Conservation (phyloP, 192 early-diverging fungal species). For the Coemansia aciculifera region DNA sequence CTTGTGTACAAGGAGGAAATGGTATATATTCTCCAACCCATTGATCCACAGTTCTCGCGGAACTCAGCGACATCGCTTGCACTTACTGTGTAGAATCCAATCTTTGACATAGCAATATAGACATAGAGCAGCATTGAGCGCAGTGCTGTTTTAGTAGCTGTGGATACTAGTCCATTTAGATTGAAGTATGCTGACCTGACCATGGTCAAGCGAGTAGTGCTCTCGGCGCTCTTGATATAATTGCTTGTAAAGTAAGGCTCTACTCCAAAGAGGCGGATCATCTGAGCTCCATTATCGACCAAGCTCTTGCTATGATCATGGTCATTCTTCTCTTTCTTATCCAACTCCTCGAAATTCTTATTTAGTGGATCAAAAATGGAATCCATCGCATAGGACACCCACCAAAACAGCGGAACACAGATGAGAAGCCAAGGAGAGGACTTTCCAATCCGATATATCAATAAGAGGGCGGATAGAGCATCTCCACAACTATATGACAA, state of each 20-base stretch:
- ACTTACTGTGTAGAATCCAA: neutral
- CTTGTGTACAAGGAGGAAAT: neutral
- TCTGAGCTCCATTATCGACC: conserved; percentile 22
- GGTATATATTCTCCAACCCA: neutral
- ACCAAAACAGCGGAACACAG: neutral
- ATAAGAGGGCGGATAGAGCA: neutral
- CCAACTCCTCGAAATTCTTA: neutral
- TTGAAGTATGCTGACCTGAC: neutral
- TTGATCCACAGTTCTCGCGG: neutral
- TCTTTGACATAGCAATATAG: neutral
- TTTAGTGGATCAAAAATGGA: neutral
- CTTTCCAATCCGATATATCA: neutral
- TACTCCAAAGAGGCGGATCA: conserved; percentile 63
- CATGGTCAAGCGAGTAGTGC: conserved; percentile 46
- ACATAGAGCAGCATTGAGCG: neutral
- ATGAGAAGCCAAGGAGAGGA: neutral
- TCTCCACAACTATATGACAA: neutral
- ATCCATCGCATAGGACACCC: neutral
- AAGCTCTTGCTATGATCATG: neutral
- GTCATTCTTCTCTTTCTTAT: neutral
- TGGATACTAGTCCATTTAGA: neutral
- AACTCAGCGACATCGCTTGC: neutral
- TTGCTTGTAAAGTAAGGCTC: conserved; percentile 56
- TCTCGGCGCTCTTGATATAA: conserved; percentile 59
- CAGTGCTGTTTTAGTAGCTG: neutral